These are phyloP conservation scores for Orbilia quercus DNA, from an alignment of 2,329 filamentous ascomycete genomes.

Conservation along the genomic window DNA sequence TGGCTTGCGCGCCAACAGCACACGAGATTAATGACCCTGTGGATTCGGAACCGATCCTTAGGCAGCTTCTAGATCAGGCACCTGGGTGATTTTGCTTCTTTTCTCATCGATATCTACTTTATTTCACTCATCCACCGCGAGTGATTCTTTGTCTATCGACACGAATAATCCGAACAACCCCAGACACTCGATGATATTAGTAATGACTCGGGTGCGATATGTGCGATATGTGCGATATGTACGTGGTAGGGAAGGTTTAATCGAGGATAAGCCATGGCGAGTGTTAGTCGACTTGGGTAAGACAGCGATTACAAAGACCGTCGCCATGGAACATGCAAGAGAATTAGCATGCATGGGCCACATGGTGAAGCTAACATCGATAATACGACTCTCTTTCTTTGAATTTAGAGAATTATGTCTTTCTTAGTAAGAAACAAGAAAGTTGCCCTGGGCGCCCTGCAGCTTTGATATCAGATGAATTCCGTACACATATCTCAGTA, in stretches of 20 bases:
- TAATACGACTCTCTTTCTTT: background rate
- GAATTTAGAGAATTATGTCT: too few species aligned
- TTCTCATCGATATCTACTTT: slow-evolving; percentile 1
- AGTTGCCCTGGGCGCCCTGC: slow-evolving; percentile 23
- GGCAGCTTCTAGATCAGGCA: slow-evolving; percentile 57
- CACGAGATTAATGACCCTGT: slow-evolving; percentile 45
- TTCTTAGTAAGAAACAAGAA: background rate
- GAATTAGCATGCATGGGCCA: too few species aligned
- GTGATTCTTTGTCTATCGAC: background rate
- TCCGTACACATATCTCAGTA: too few species aligned
- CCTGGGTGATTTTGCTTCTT: slow-evolving; percentile 26
- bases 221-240: too few species aligned
- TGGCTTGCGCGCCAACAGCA: slow-evolving; percentile 20
- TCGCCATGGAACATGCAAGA: slow-evolving; percentile 2
- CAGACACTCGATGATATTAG: slow-evolving; percentile 2
- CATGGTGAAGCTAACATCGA: background rate
- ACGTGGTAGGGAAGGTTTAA: background rate
- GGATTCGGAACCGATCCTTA: slow-evolving; percentile 52
- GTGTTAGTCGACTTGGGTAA: slow-evolving; percentile 3
- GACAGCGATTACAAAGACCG: background rate
- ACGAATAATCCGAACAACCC: too few species aligned
- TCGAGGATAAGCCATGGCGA: background rate
- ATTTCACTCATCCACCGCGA: slow-evolving; percentile 27
- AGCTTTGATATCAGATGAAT: slow-evolving; percentile 56
- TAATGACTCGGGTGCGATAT: slow-evolving; percentile 3